These are phyloP conservation scores for Anacardium occidentale DNA, from an alignment of 345 rosid genomes.

Conservation along the genomic window DNA sequence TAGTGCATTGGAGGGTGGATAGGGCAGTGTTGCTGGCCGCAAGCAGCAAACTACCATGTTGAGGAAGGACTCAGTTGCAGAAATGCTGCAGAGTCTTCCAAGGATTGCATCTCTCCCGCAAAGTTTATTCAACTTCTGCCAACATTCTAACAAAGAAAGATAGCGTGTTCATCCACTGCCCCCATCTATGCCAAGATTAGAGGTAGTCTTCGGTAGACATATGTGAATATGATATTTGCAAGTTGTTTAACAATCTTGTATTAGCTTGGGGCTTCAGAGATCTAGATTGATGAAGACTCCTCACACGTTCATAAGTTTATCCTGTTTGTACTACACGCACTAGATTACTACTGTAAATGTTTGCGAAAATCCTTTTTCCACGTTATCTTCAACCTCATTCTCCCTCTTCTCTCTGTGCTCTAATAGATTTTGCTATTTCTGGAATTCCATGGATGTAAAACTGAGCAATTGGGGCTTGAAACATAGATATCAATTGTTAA, in stretches of 20 bases:
- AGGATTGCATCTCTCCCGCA: slow-evolving; percentile 62
- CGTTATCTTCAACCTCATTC: background rate
- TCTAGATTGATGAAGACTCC: slow-evolving; percentile 32
- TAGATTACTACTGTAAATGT: background rate
- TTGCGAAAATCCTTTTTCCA: background rate
- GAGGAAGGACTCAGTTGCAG: slow-evolving; percentile 60
- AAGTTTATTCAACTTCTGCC: slow-evolving; percentile 42
- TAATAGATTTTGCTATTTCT: background rate
- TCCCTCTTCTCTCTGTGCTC: background rate
- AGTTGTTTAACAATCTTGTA: slow-evolving; percentile 10
- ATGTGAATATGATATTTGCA: slow-evolving; percentile 6
- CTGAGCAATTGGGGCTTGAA: too few relatives aligned
- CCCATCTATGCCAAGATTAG: background rate
- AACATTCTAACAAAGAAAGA: slow-evolving; percentile 34
- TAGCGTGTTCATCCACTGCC: background rate
- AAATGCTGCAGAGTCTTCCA: slow-evolving; percentile 62
- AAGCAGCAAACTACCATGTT: slow-evolving; percentile 38
- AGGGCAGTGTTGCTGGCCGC: slow-evolving; percentile 23
- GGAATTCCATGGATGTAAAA: background rate
- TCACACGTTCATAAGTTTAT: background rate
- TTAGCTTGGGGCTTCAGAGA: slow-evolving; percentile 24
- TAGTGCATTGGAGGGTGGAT: background rate
- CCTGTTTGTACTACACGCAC: background rate
- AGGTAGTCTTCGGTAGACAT: background rate
- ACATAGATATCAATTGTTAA: too few relatives aligned